Evolutionary conservation across 2,329 filamentous ascomycete species (phyloP), one percentile per base, ranked within the genome.

Genomic region (Sphaerulina vaccinii): DNA sequence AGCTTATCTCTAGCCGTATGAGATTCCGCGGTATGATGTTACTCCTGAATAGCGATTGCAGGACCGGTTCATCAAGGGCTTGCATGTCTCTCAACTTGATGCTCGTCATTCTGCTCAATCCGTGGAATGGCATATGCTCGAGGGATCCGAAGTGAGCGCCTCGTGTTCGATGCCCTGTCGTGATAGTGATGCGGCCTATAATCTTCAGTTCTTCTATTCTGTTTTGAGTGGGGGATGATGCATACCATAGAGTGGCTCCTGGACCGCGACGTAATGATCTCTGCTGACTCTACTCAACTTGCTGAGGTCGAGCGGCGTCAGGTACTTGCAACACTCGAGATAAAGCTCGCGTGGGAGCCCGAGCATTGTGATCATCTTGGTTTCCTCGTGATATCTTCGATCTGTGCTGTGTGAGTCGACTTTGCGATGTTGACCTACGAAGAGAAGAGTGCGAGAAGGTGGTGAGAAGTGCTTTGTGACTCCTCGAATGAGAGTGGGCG

Each of bases 341-440:
- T 57, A 63, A 8, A 63, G 55, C 56, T 63, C 61, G 9, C 58
- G 56, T 1, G 57, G 60, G n/a, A 60, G 54, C 6, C 56, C 47
- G 18, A 61, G 52, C 44, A 62, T 44, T 6, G 51, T n/a, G n/a
- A n/a, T n/a, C n/a, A n/a, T n/a, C n/a, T n/a, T n/a, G n/a, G n/a
- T n/a, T n/a, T 22, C 2, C 39, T 23, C 52, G 41, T n/a, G 42
- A 52, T 54, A 24, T 13, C 27, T 16, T 3, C 22, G 11, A 13
- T n/a, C 5, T 22, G 37, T 50, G 32, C 23, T 45, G 39, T 16
- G 9, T 33, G 6, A 33, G 32, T 24, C n/a, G 27, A 32, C 27
- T 7, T 13, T 32, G 27, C 27, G 27, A 32, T 32, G 27, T 32
- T 32, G n/a, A n/a, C n/a, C n/a, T n/a, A n/a, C n/a, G n/a, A n/a